These are phyloP conservation scores for Zygoascus ofunaensis DNA, from an alignment of 805 yeast species.

Conservation along the genomic window DNA sequence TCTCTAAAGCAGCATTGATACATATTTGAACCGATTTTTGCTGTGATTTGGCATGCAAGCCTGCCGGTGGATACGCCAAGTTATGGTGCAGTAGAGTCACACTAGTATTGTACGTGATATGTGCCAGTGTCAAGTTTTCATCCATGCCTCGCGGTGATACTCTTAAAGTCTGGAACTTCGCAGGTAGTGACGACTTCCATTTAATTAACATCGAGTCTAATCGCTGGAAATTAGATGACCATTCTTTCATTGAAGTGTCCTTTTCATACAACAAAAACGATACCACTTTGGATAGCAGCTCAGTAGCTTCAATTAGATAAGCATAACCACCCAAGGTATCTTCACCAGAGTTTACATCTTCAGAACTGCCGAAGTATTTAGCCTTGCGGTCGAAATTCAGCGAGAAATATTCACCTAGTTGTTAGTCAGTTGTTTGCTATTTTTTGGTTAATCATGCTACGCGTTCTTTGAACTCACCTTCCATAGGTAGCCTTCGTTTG, in stretches of 20 bases:
- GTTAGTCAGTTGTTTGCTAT: no score
- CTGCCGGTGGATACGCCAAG: slow-evolving; percentile 11
- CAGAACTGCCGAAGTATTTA: slow-evolving; percentile 8
- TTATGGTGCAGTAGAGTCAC: slow-evolving; percentile 13
- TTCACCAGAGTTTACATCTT: slow-evolving; percentile 4
- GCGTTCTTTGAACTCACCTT: slow-evolving; percentile 9
- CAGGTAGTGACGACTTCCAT: slow-evolving; percentile 13
- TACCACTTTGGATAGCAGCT: slow-evolving; percentile 9
- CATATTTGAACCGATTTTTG: slow-evolving; percentile 12
- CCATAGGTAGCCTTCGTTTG: slow-evolving; percentile 11
- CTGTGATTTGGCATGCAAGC: neutral
- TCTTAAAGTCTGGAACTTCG: slow-evolving; percentile 8
- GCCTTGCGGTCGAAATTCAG: slow-evolving; percentile 3
- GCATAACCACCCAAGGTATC: slow-evolving; percentile 13
- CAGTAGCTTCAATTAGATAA: slow-evolving; percentile 13
- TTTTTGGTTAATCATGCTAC: no score
- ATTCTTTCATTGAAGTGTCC: slow-evolving; percentile 6
- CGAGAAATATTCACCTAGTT: no score
- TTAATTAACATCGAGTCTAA: slow-evolving; percentile 8
- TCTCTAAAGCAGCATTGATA: slow-evolving; percentile 12
- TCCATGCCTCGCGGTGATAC: slow-evolving; percentile 11
- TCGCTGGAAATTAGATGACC: slow-evolving; percentile 9
- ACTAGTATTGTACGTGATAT: slow-evolving; percentile 13
- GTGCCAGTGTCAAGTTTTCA: slow-evolving; percentile 14
- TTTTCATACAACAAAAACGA: slow-evolving; percentile 7